Evolutionary conservation across 768 basidiomycete genomes (phyloP).

Genomic region (Boletus sp.): DNA sequence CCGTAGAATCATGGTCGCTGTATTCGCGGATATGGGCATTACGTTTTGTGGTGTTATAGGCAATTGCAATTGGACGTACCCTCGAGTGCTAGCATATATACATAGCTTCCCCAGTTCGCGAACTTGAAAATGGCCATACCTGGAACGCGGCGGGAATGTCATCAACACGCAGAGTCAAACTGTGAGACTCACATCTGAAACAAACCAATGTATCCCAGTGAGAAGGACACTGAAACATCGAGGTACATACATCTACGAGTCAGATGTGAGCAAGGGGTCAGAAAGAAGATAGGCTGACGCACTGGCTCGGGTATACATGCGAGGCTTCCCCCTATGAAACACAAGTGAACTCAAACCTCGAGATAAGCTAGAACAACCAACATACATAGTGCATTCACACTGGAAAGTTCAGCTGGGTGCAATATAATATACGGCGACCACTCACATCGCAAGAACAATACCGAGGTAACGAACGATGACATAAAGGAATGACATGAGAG

Average conservation of each 20-base stretch:
- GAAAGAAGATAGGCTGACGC: neutral
- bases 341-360: neutral
- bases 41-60: neutral
- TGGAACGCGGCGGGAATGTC: neutral
- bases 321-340: neutral
- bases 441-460: slow-evolving; percentile 6
- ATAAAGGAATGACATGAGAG: slow-evolving; percentile 9
- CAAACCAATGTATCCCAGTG: neutral
- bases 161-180: neutral
- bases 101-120: slow-evolving; percentile 7
- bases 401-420: neutral
- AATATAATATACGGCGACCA: neutral
- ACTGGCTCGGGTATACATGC: slow-evolving; percentile 1
- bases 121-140: slow-evolving; percentile 4
- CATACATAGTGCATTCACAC: slow-evolving; percentile 1
- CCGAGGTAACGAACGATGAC: slow-evolving; percentile 8
- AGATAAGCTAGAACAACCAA: neutral
- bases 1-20: slow-evolving; percentile 9
- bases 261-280: neutral
- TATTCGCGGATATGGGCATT: neutral
- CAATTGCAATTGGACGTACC: neutral
- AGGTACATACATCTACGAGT: slow-evolving; percentile 2
- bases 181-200: slow-evolving; percentile 2
- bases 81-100: slow-evolving; percentile 8
- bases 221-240: neutral